phyloP scores from a whole-genome alignment of 306 rosid genomes.

The Chamaecrista fasciculata region DNA sequence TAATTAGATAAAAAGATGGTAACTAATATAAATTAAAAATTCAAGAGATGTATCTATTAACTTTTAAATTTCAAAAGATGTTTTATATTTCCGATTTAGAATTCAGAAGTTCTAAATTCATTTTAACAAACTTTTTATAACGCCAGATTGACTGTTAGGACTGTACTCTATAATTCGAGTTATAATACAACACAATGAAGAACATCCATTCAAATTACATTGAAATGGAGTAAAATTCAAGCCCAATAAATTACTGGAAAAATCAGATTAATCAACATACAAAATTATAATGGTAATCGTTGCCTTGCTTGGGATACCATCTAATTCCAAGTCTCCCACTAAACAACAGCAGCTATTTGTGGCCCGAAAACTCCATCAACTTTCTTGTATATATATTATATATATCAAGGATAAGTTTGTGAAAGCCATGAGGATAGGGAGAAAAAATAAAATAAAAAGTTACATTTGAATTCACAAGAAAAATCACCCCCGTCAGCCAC shows the following conservation, averaged over 20 bases:
- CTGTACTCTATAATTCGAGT: background rate
- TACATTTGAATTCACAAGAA: slow-evolving; percentile 54
- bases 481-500: slow-evolving; percentile 67
- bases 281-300: background rate
- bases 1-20: too few species aligned
- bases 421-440: slow-evolving; percentile 18
- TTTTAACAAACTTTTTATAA: background rate
- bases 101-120: too few species aligned
- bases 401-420: background rate
- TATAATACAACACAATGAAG: background rate
- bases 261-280: background rate
- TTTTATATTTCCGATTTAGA: too few species aligned
- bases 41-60: too few species aligned
- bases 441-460: slow-evolving; percentile 40
- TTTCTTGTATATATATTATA: background rate
- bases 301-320: background rate
- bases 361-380: slow-evolving; percentile 16
- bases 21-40: too few species aligned
- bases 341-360: background rate
- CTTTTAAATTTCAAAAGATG: too few species aligned
- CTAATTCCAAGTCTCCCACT: background rate
- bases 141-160: background rate
- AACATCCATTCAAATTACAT: background rate
- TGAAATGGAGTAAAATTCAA: background rate
- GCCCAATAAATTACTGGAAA: background rate